Evolutionary conservation across 495 filamentous ascomycete genomes (phyloP), one percentile per base, ranked within the genome.

Genomic region (Penicillium malachiteum): DNA sequence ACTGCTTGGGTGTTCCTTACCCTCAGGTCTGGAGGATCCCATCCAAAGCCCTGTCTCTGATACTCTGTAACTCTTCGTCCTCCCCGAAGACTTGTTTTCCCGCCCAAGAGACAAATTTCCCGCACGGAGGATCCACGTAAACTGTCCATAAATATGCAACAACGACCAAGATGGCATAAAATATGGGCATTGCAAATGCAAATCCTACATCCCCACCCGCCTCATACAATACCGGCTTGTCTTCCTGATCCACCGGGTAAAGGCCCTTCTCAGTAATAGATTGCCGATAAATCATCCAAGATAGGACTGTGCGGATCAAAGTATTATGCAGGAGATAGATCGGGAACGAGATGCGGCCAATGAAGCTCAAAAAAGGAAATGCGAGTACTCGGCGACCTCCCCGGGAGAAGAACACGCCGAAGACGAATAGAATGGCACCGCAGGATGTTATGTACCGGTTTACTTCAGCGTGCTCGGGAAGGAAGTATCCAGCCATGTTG

Each of bases 281-380:
- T 4, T 56, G 34, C 31, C 47, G 52, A 42, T 59, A 59, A 5
- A 59, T 14, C 8, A 59, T 5, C 52, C 47, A 60, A 13, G 52
- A 44, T 7, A 66, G 32, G 4, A 63, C 54, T 0, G 63, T 59
- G 17, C 63, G 56, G 30, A 66, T 66, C 1, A 63, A 34, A 3
- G 60, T 56, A 12, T 56, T 54, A 44, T 63, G 63, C 12, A 66
- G 8, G 1, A 66, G 48, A 38, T 66, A 66, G 4, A 66, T 41
- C 1, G 63, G 60, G 42, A 66, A 66, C 13, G 54, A 59, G 13
- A 66, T 58, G 0, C 50, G 53, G 7, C 63, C 63, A 5, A 66
- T 14, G 43, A 56, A 66, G 10, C 56, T 46, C 33, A 66, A 40
- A 12, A 55, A 21, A 0, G 54, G 59, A 6, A 43, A 33, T 5